Base-by-base conservation (phyloP, 345 rosid genomes). In the Crucihimalaya himalaica region DNA sequence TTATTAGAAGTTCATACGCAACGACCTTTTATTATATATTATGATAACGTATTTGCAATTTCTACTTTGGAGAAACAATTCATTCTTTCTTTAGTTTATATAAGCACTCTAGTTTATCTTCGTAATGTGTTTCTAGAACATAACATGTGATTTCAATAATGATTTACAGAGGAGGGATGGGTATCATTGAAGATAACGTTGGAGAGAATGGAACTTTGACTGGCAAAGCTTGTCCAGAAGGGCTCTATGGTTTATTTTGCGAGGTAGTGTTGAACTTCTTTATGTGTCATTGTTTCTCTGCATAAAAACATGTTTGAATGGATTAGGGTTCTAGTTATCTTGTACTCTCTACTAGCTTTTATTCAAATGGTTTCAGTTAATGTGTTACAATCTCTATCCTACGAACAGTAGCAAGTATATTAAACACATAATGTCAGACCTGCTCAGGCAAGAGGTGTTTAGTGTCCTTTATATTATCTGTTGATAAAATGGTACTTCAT, bases 171-270 rank as follows among this genome's bases (percentile, higher is more conserved):
- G 98, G 98, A 80, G 98, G 97, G 57, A 71, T 73, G 59, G 88
- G 98, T 58, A 81, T 75, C 68, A 89, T 83, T 63, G 81, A 71
- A 68, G 97, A 92, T 61, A 84, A 43, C 81, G 34, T 82, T 66
- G 98, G 98, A 54, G 91, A 67, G 73, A 77, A 81, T 45, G 98
- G 97, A 29, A 87, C 96, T 61, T 81, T 89, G 62, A 93, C 98
- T 9, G 98, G 98, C 71, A 93, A 81, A 79, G 84, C 88, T 52
- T 93, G 98, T 78, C 97, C 98, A 7, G 79, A 79, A 74, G 98
- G 98, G 27, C 97, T 93, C 51, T 84, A 84, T 82, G 98, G 98
- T 19, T 79, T 86, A 68, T 93, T 84, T 72, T 93, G 98, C 63
- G 83, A 90, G 98, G 98, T 88, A 85, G 9, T 57, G 54, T 75